These are phyloP conservation scores for Glonium stellatum DNA, from an alignment of 495 filamentous ascomycete genomes.

Conservation along the genomic window DNA sequence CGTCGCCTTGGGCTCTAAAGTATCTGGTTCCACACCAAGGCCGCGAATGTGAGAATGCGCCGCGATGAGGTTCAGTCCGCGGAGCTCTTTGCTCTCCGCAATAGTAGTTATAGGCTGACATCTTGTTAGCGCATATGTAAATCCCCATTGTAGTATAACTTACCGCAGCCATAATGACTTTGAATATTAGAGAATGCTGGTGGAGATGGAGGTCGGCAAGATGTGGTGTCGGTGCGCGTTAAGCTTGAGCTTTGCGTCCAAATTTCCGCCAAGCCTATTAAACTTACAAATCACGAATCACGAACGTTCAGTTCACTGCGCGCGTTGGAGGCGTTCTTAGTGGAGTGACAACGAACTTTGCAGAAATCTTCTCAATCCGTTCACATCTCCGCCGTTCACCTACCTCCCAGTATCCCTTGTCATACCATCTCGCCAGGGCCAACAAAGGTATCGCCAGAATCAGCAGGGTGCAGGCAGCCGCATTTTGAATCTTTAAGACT, in stretches of 20 bases:
- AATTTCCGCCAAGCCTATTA: not conserved
- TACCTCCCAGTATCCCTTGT: not conserved
- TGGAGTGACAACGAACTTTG: not conserved
- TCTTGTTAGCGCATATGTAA: constrained; percentile 33
- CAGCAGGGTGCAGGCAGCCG: too few species aligned
- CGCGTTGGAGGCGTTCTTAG: not conserved
- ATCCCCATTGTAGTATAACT: not conserved
- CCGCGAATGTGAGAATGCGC: constrained; percentile 97
- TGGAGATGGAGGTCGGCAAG: not conserved
- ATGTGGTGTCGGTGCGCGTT: too few species aligned
- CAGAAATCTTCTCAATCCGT: not conserved
- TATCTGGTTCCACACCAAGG: constrained; percentile 86
- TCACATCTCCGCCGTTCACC: not conserved
- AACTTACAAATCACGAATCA: not conserved
- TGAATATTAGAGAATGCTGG: not conserved
- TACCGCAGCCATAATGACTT: constrained; percentile 20
- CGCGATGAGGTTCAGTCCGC: constrained; percentile 91
- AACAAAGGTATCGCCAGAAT: too few species aligned
- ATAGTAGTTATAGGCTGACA: constrained; percentile 81
- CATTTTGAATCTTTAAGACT: too few species aligned
- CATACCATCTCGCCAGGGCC: too few species aligned
- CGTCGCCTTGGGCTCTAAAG: constrained; percentile 74
- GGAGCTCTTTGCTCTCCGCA: constrained; percentile 87
- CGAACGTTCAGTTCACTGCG: not conserved
- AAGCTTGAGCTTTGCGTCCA: not conserved